These are phyloP conservation scores for Populus ilicifolia DNA, from an alignment of 345 rosid genomes.

Conservation along the genomic window DNA sequence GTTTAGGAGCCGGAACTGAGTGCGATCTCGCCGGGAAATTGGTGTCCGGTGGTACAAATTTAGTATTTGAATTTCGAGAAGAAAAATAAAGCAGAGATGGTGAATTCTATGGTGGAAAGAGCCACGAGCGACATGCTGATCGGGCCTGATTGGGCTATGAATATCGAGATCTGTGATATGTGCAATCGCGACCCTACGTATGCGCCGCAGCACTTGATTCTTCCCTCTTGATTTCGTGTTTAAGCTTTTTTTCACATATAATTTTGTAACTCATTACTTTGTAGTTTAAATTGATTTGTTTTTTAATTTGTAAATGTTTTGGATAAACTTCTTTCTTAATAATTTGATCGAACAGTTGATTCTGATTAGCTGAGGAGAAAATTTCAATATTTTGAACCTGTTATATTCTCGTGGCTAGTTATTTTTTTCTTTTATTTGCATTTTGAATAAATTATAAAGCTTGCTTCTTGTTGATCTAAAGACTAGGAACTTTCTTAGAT, in stretches of 20 bases:
- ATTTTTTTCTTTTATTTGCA: neutral
- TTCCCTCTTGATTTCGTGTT: neutral
- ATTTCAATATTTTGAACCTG: neutral
- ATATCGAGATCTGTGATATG: conserved; percentile 99
- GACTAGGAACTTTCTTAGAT: neutral
- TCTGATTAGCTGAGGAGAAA: neutral
- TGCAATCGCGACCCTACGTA: conserved; percentile 82
- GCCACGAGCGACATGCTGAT: conserved; percentile 98
- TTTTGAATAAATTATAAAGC: neutral
- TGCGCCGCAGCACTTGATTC: conserved; percentile 22
- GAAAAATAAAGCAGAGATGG: conserved; percentile 47
- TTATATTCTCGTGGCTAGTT: too few relatives aligned
- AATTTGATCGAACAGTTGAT: conserved; percentile 18
- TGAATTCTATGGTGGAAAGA: conserved; percentile 94
- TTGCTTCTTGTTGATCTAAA: neutral
- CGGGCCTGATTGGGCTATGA: conserved; percentile 99
- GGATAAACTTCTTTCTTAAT: too few relatives aligned
- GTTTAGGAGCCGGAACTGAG: conserved; percentile 26
- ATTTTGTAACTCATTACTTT: neutral
- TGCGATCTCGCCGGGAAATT: conserved; percentile 27
- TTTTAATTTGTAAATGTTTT: too few relatives aligned
- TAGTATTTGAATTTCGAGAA: neutral
- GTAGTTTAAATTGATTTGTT: too few relatives aligned
- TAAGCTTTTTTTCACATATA: neutral
- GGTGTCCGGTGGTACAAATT: conserved; percentile 7